A percentile compares a stretch with the other conserved stretches of the same genome.
Conservation (phyloP, 148 eudicot species). For the Camellia granthamiana region DNA sequence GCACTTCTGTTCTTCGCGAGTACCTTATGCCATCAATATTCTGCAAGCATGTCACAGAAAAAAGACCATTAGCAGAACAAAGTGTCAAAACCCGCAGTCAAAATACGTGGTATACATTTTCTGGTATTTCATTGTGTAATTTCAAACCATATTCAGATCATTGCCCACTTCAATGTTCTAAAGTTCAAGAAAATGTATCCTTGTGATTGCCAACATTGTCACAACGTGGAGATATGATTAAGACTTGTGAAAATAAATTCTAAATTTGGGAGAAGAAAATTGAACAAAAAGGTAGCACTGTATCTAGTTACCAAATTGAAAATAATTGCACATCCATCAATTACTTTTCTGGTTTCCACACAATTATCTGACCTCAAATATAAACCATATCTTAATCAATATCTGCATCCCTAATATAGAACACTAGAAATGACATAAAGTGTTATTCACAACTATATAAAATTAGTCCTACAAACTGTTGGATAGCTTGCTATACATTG, state of each 20-base stretch:
- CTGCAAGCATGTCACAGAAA: conserved; percentile 39
- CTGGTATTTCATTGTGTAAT: neutral
- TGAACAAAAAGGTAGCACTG: neutral
- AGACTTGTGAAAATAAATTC: neutral
- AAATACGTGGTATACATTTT: too few species aligned
- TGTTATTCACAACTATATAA: neutral
- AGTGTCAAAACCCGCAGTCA: neutral
- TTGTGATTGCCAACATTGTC: neutral
- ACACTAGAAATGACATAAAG: conserved; percentile 3
- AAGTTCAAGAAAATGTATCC: neutral
- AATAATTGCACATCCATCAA: neutral
- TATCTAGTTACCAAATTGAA: neutral
- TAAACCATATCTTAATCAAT: neutral
- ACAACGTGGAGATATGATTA: neutral
- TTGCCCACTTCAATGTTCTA: neutral
- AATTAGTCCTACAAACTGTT: neutral
- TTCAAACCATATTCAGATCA: neutral
- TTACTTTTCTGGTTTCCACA: neutral
- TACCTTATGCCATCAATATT: conserved; percentile 80
- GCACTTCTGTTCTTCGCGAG: conserved; percentile 67
- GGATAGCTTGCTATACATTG: too few species aligned
- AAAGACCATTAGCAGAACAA: neutral
- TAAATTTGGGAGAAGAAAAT: neutral
- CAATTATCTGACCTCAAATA: neutral
- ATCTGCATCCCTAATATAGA: neutral